Evolutionary conservation across 108 stramenopile genomes (phyloP).

Genomic region (Pseudonitzschia pungens): DNA sequence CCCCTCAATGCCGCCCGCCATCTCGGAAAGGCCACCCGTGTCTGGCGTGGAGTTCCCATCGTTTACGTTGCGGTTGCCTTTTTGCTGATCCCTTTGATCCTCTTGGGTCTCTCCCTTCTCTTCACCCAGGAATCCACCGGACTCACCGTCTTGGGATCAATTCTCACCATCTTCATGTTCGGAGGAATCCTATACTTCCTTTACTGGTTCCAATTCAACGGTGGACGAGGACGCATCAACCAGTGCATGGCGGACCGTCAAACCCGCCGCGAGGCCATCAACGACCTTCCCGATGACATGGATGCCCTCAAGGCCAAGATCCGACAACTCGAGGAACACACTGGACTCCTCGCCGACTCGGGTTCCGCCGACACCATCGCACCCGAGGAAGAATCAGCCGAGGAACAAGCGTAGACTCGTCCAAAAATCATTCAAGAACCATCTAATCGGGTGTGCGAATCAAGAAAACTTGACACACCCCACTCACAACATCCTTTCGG

Average conservation of each 20-base stretch:
- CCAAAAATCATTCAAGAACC: too few species aligned
- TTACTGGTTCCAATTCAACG: slow-evolving; percentile 52
- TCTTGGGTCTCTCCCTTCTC: slow-evolving; percentile 60
- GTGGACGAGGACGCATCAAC: slow-evolving; percentile 35
- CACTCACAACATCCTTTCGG: too few species aligned
- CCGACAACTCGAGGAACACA: slow-evolving; percentile 41
- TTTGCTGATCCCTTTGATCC: slow-evolving; percentile 53
- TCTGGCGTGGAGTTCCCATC: slow-evolving; percentile 59
- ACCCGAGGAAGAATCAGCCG: neutral
- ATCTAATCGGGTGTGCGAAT: too few species aligned
- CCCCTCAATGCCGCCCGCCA: slow-evolving; percentile 60
- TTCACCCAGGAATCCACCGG: slow-evolving; percentile 59
- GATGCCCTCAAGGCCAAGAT: slow-evolving; percentile 44
- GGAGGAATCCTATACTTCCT: slow-evolving; percentile 32
- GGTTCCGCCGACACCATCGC: neutral
- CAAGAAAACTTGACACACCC: too few species aligned
- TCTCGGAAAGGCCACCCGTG: slow-evolving; percentile 62
- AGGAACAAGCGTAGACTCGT: neutral
- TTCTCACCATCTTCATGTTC: slow-evolving; percentile 49
- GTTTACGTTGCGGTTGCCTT: slow-evolving; percentile 74
- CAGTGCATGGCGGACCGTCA: slow-evolving; percentile 47
- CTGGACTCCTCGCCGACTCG: slow-evolving; percentile 30
- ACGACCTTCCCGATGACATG: slow-evolving; percentile 53
- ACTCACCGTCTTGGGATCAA: slow-evolving; percentile 62
- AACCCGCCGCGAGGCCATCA: slow-evolving; percentile 26